Evolutionary conservation across 495 filamentous ascomycete species (phyloP).

Genomic region (Hypoxylon fragiforme): DNA sequence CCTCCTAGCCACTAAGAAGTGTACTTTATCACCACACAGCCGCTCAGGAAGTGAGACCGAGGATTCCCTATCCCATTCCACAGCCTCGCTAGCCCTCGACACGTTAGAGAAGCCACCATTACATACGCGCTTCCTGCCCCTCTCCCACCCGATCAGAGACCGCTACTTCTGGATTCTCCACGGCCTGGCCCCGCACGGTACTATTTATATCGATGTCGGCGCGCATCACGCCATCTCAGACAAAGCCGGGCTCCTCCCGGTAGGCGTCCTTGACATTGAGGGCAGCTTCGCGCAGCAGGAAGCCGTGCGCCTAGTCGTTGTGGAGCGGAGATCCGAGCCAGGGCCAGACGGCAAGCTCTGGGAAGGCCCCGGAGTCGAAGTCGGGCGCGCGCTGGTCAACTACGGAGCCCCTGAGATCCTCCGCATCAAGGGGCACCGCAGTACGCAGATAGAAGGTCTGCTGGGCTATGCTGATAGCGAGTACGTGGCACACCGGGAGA

Average conservation of each 20-base stretch:
- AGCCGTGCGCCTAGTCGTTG: slow-evolving; percentile 80
- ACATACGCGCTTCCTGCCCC: slow-evolving; percentile 91
- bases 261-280: slow-evolving; percentile 85
- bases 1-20: slow-evolving; percentile 61
- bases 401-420: slow-evolving; percentile 83
- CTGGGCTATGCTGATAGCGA: slow-evolving; percentile 93
- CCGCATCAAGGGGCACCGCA: slow-evolving; percentile 81
- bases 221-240: slow-evolving; percentile 75
- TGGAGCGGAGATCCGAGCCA: slow-evolving; percentile 40
- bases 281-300: slow-evolving; percentile 90
- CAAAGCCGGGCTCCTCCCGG: slow-evolving; percentile 89
- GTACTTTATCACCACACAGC: slow-evolving; percentile 32
- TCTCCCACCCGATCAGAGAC: slow-evolving; percentile 83
- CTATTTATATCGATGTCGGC: slow-evolving; percentile 86
- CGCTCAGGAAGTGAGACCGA: slow-evolving; percentile 29
- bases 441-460: slow-evolving; percentile 72
- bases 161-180: slow-evolving; percentile 97
- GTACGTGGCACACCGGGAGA: slow-evolving; percentile 89
- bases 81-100: slow-evolving; percentile 41
- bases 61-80: slow-evolving; percentile 42
- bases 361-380: slow-evolving; percentile 66
- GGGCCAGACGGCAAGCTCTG: slow-evolving; percentile 41
- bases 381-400: slow-evolving; percentile 90
- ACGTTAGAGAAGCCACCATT: slow-evolving; percentile 57
- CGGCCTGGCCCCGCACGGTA: slow-evolving; percentile 89